Percentiles rank a stretch among this genome's conserved stretches.
Evolutionary conservation across 1,284 basidiomycete genomes (phyloP).

Genomic region (Ganoderma resinaceum): DNA sequence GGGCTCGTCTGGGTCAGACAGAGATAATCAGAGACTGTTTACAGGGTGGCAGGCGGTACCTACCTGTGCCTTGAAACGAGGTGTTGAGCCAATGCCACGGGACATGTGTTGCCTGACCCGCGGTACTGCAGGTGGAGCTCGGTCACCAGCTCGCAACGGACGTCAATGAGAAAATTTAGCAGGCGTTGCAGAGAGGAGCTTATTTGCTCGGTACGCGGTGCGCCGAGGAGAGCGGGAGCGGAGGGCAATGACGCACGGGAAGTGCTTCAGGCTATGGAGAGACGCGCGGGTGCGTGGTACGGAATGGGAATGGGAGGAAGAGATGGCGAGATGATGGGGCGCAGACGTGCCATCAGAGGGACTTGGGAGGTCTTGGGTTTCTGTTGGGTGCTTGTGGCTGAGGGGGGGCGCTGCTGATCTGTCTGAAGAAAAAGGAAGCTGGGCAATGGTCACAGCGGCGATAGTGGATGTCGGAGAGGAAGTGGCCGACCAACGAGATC

Average conservation of each 20-base stretch:
- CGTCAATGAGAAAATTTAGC: not conserved
- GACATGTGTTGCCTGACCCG: not conserved
- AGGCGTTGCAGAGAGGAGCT: not conserved
- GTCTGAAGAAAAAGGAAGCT: not conserved
- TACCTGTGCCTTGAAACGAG: slow-evolving; percentile 5
- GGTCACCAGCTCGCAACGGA: not conserved
- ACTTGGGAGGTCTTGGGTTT: not conserved
- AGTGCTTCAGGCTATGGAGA: not conserved
- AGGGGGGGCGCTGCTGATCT: slow-evolving; percentile 3
- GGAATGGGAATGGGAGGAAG: not conserved
- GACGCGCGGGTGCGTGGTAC: not conserved
- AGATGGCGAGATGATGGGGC: not conserved
- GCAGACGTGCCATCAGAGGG: not conserved
- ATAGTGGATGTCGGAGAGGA: not conserved
- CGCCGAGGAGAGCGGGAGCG: not conserved
- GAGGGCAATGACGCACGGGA: not conserved
- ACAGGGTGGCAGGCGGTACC: not conserved
- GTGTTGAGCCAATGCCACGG: not conserved
- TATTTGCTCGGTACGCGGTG: not conserved
- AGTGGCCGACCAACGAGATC: not conserved
- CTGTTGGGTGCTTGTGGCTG: slow-evolving; percentile 2
- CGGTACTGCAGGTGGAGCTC: not conserved
- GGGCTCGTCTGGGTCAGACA: not conserved
- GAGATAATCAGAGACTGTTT: not conserved
- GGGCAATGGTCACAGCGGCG: not conserved